Evolutionary conservation across 1,284 basidiomycete genomes (phyloP).

Genomic region (Coriolopsis trogii): DNA sequence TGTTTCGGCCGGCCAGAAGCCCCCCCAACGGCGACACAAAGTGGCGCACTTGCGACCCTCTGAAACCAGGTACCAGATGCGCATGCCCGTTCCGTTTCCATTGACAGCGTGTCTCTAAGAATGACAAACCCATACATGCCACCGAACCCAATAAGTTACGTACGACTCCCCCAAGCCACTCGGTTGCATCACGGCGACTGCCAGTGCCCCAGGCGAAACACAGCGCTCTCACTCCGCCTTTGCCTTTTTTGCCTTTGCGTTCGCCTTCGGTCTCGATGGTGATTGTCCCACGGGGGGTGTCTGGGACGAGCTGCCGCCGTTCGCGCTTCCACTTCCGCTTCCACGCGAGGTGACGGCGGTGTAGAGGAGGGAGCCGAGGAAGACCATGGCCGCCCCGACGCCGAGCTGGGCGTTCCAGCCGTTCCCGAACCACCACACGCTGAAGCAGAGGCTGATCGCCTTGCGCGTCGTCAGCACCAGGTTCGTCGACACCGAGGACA

Average conservation of each 20-base stretch:
- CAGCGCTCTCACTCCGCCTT: slow-evolving; percentile 11
- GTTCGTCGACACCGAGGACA: slow-evolving; percentile 75
- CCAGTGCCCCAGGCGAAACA: too few relatives aligned
- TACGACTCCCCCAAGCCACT: too few relatives aligned
- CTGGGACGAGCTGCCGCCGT: neutral
- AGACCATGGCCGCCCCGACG: slow-evolving; percentile 66
- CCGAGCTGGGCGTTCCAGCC: slow-evolving; percentile 67
- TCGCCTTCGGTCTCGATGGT: neutral
- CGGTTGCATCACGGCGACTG: too few relatives aligned
- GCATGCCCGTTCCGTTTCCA: too few relatives aligned
- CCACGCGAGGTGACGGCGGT: slow-evolving; percentile 28
- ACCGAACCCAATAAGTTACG: too few relatives aligned
- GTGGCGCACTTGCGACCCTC: too few relatives aligned
- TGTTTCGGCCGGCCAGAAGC: too few relatives aligned
- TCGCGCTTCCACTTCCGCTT: too few relatives aligned
- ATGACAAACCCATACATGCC: too few relatives aligned
- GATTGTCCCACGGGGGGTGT: neutral
- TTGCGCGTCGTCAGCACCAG: slow-evolving; percentile 72
- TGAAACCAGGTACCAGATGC: too few relatives aligned
- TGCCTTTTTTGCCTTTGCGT: neutral
- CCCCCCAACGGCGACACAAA: too few relatives aligned
- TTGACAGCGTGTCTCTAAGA: too few relatives aligned
- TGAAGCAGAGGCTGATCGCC: slow-evolving; percentile 70
- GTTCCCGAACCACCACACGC: slow-evolving; percentile 76
- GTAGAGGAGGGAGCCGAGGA: slow-evolving; percentile 63